phyloP scores from a whole-genome alignment of 2,329 filamentous ascomycete species.

The Xylariaceae sp. region DNA sequence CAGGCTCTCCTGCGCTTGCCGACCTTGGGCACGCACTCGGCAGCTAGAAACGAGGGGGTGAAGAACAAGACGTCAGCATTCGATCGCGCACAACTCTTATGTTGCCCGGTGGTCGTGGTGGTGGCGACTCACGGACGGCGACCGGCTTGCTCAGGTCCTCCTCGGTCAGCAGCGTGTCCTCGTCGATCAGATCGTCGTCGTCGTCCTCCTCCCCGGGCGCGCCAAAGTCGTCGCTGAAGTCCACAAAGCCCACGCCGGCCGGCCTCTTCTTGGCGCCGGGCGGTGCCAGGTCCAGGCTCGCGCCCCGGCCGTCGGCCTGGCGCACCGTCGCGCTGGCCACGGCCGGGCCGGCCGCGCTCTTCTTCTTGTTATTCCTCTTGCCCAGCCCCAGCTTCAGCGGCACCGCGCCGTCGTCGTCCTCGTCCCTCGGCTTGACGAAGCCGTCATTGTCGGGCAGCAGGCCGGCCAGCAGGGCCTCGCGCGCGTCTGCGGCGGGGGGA shows the following conservation, averaged over 20 bases:
- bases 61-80: slow-evolving; percentile 23
- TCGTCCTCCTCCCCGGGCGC: slow-evolving; percentile 58
- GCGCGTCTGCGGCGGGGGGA: slow-evolving; percentile 41
- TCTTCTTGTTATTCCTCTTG: slow-evolving; percentile 55
- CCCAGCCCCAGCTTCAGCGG: slow-evolving; percentile 54
- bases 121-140: slow-evolving; percentile 67
- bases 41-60: slow-evolving; percentile 50
- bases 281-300: slow-evolving; percentile 25
- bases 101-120: no score
- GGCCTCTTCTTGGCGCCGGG: slow-evolving; percentile 35
- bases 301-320: slow-evolving; percentile 32
- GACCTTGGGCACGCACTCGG: slow-evolving; percentile 78
- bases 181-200: slow-evolving; percentile 88
- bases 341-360: slow-evolving; percentile 27
- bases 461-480: slow-evolving; percentile 80
- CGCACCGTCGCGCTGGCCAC: slow-evolving; percentile 23
- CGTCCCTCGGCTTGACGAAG: slow-evolving; percentile 73
- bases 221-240: slow-evolving; percentile 57
- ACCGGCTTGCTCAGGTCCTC: slow-evolving; percentile 74
- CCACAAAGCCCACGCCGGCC: slow-evolving; percentile 58
- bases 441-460: slow-evolving; percentile 56
- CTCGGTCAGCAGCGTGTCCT: slow-evolving; percentile 77
- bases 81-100: not conserved
- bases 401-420: slow-evolving; percentile 53
- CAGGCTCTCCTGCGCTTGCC: slow-evolving; percentile 88